A percentile compares a stretch with the other conserved stretches of the same genome.
phyloP scores from a whole-genome alignment of 352 stramenopile genomes.

The Peronospora farinosa region DNA sequence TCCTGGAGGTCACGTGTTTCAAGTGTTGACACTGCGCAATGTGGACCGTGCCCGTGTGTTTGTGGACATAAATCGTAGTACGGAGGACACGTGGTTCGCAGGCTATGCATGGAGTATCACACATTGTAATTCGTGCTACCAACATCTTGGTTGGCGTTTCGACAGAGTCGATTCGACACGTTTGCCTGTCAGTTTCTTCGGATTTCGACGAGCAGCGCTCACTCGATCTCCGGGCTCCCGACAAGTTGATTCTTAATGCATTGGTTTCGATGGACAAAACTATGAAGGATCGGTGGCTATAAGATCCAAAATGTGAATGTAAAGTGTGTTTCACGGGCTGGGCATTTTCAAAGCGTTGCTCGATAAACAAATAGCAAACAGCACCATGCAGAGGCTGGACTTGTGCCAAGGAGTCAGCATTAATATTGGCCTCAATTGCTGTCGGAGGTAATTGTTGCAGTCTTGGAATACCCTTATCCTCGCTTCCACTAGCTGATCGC shows the following conservation, averaged over 20 bases:
- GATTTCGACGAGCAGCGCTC: conserved; percentile 60
- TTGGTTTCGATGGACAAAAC: conserved; percentile 15
- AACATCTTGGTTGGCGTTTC: conserved; percentile 77
- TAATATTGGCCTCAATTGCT: neutral
- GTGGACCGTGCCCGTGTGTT: conserved; percentile 42
- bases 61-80: conserved; percentile 40
- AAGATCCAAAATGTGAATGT: too few species aligned
- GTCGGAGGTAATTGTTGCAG: neutral
- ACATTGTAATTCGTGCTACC: conserved; percentile 58
- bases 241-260: conserved; percentile 5
- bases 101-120: conserved; percentile 79
- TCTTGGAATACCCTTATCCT: conserved; percentile 1
- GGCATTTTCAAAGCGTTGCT: too few species aligned
- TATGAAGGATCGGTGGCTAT: too few species aligned
- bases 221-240: conserved; percentile 15
- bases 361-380: conserved; percentile 3
- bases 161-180: conserved; percentile 31
- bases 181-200: conserved; percentile 48
- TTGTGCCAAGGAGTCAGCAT: conserved; percentile 8
- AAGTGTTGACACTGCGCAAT: conserved; percentile 68
- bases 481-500: conserved; percentile 3
- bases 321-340: too few species aligned
- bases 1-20: conserved; percentile 64
- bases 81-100: conserved; percentile 72
- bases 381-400: conserved; percentile 34